Conservation (phyloP, 768 basidiomycete species). For the Termitomyces sp. region DNA sequence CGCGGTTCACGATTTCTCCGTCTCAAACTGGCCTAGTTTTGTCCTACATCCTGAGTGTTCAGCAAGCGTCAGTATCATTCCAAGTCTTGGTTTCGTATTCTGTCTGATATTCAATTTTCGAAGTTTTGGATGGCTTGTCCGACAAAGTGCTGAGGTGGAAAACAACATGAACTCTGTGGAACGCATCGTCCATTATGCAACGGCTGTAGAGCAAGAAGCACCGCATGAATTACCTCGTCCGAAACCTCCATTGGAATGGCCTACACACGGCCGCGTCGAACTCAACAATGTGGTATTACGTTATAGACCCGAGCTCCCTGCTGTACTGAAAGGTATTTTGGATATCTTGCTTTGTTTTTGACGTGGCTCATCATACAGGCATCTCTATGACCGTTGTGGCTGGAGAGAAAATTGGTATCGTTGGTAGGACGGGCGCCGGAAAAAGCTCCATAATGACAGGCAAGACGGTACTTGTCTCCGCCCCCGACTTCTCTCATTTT, state of each 20-base stretch:
- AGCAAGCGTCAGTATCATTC: conserved; percentile 44
- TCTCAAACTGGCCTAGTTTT: conserved; percentile 72
- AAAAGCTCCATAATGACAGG: conserved; percentile 86
- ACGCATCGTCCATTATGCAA: conserved; percentile 77
- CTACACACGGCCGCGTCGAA: conserved; percentile 63
- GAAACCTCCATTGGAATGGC: conserved; percentile 66
- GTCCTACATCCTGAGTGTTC: conserved; percentile 75
- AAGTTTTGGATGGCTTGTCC: conserved; percentile 72
- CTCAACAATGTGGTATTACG: conserved; percentile 72
- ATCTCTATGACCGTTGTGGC: conserved; percentile 62
- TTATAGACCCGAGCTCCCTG: conserved; percentile 85
- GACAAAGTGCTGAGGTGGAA: conserved; percentile 80
- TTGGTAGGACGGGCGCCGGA: conserved; percentile 84
- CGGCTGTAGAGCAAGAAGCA: conserved; percentile 77
- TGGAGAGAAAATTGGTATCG: conserved; percentile 91
- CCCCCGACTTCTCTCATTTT: neutral
- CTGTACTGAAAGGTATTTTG: conserved; percentile 65
- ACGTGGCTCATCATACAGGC: conserved; percentile 9
- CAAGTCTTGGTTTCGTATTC: neutral
- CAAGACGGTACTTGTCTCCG: conserved; percentile 19
- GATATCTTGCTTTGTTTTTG: neutral
- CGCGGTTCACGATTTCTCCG: conserved; percentile 70
- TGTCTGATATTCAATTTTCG: neutral
- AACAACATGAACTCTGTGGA: conserved; percentile 94
- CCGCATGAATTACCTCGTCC: conserved; percentile 57